Evolutionary conservation across 2,329 filamentous ascomycete species (phyloP), one percentile per base, ranked within the genome.

Genomic region (Calycina herbarum): DNA sequence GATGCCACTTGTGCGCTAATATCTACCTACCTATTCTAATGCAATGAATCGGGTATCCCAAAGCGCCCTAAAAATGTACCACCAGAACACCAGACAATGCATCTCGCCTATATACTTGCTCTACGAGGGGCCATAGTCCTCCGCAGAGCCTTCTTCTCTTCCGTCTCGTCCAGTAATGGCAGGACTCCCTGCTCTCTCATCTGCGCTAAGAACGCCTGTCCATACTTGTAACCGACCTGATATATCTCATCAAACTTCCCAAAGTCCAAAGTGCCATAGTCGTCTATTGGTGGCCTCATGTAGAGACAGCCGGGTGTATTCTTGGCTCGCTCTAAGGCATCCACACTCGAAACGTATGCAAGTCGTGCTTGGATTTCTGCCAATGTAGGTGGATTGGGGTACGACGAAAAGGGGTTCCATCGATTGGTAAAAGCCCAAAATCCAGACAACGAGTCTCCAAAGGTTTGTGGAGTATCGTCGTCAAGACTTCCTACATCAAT

Each of bases 161-260:
- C 90, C 24, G 87, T 89, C 80, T 91, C 89, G 73, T 90, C 88
- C 60, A 86, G 83, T 57, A 91, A 73, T 29, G 86, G 86, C 71
- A 99, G 79, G 48, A 90, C 84, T 0, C 94, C 94, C 73, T 96
- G 85, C 48, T 91, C 91, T 75, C 88, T 89, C 76, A 98, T 80
- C 71, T 88, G 85, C 62, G 87, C 86, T 70, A 99, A 78, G 76
- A 90, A 97, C 63, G 92, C 87, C 76, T 90, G 89, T 4, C 93
- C 95, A 75, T 89, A 99, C 63, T 86, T 84, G 78, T 97, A 96
- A 1, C 95, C 96, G 11, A 97, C 85, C 71, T 90, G 84, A 74
- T 96, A 97, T 63, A 99, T 94, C 82, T 99, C 96, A 74, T 98
- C 94, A 77, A 99, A 99, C 78, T 96, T 97, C 68, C 89, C 92